A percentile compares a stretch with the other conserved stretches of the same genome.
Conservation (phyloP, 768 basidiomycete species). For the Chalciporus piperatus region DNA sequence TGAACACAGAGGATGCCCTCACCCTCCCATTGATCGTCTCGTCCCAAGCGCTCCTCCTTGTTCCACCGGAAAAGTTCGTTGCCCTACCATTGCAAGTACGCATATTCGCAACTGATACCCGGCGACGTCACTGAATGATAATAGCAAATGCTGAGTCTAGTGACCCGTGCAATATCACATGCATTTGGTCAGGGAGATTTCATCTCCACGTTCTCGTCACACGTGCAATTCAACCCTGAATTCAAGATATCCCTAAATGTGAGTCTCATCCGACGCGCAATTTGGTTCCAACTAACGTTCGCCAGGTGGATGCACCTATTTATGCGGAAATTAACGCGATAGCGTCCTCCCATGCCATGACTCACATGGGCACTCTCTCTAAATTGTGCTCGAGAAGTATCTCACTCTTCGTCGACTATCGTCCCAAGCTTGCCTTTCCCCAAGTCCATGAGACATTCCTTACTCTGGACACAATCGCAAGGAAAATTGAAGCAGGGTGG, state of each 20-base stretch:
- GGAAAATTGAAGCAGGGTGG: slow-evolving; percentile 50
- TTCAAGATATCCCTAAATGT: slow-evolving; percentile 20
- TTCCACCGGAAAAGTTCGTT: slow-evolving; percentile 52
- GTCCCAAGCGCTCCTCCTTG: slow-evolving; percentile 56
- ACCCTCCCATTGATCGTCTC: slow-evolving; percentile 48
- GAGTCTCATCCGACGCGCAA: neutral
- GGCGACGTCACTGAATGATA: neutral
- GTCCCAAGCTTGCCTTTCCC: slow-evolving; percentile 26
- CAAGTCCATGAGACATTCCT: slow-evolving; percentile 28
- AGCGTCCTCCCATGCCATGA: slow-evolving; percentile 35
- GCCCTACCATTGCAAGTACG: slow-evolving; percentile 56
- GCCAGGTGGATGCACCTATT: slow-evolving; percentile 35
- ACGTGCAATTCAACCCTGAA: slow-evolving; percentile 24
- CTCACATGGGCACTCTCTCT: slow-evolving; percentile 39
- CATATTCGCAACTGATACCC: slow-evolving; percentile 26
- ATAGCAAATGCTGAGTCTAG: slow-evolving; percentile 30
- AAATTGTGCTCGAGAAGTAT: slow-evolving; percentile 35
- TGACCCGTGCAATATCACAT: slow-evolving; percentile 48
- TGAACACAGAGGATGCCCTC: slow-evolving; percentile 41
- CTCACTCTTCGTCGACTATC: slow-evolving; percentile 36
- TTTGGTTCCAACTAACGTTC: neutral
- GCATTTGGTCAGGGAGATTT: slow-evolving; percentile 58
- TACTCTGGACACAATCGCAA: slow-evolving; percentile 35
- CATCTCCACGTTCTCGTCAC: slow-evolving; percentile 41
- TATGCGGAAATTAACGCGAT: slow-evolving; percentile 32